phyloP scores from a whole-genome alignment of 495 filamentous ascomycete genomes.

The Cryomyces antarcticus region DNA sequence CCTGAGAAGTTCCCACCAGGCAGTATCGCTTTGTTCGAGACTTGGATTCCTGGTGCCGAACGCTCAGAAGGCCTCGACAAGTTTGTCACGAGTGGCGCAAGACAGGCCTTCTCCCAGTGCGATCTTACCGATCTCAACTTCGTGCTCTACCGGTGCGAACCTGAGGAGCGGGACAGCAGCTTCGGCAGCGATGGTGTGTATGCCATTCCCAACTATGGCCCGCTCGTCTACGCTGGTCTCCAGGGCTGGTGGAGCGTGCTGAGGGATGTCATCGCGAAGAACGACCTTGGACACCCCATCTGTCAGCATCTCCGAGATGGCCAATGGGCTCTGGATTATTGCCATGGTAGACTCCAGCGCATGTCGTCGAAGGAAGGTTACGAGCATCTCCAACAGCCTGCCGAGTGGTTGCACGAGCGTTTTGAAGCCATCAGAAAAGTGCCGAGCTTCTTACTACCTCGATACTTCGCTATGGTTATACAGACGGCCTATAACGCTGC shows the following conservation, averaged over 20 bases:
- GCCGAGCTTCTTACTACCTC: slow-evolving; percentile 73
- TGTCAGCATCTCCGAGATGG: slow-evolving; percentile 84
- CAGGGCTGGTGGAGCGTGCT: slow-evolving; percentile 98
- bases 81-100: slow-evolving; percentile 63
- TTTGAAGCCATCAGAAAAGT: slow-evolving; percentile 68
- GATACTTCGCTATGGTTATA: slow-evolving; percentile 81
- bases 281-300: slow-evolving; percentile 80
- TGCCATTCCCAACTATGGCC: slow-evolving; percentile 60
- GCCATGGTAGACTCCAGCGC: slow-evolving; percentile 54
- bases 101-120: slow-evolving; percentile 53
- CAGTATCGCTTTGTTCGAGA: slow-evolving; percentile 87
- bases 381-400: slow-evolving; percentile 36
- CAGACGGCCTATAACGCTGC: slow-evolving; percentile 73
- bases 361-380: slow-evolving; percentile 40
- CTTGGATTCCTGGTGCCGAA: slow-evolving; percentile 72
- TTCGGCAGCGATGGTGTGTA: slow-evolving; percentile 70
- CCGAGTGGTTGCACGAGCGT: slow-evolving; percentile 60
- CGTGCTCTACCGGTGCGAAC: slow-evolving; percentile 74
- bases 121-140: slow-evolving; percentile 76
- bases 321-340: slow-evolving; percentile 88
- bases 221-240: slow-evolving; percentile 83
- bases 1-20: slow-evolving; percentile 71
- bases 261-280: slow-evolving; percentile 64
- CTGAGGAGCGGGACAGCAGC: slow-evolving; percentile 73
- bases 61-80: slow-evolving; percentile 61